Base-by-base conservation (phyloP, 2,329 filamentous ascomycete genomes). In the Fusarium piperis region DNA sequence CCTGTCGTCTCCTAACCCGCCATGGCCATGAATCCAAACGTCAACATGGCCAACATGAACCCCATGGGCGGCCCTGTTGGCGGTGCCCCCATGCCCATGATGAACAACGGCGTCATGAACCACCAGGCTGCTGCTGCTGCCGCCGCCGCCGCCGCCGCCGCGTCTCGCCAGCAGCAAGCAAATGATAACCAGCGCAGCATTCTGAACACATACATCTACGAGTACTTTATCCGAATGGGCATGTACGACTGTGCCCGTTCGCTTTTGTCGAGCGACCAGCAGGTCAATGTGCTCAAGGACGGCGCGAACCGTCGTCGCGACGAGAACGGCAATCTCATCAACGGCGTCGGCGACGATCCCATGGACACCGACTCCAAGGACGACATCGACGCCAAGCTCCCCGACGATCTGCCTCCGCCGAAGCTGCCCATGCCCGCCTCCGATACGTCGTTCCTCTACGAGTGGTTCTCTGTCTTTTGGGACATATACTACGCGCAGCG, bases 391-490 rank as follows among this genome's bases (percentile, higher is more conserved):
- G 81, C 86, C 57, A 95, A 95, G 79, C 87, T 92, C 46, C 93
- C 93, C 1, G 89, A 91, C 64, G 94, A 97, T 78, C 87, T 98
- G 39, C 95, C 95, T 6, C 87, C 89, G 8, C 91, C 94, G 13
- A 90, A 90, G 70, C 85, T 94, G 7, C 90, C 91, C 13, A 87
- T 86, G 79, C 88, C 88, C 55, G 86, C 86, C 67, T 88, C 88
- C 61, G 92, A 92, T 76, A 93, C 89, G 69, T 94, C 93, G 28
- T 98, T 99, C 78, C 86, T 99, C n/a, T 92, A 94, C 75, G 96
- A 98, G 78, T 99, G 96, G 96, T 99, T 97, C 85, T 94, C 92
- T 78, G 88, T 98, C 59, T 99, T 99, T 81, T 98, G 94, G 94
- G 96, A 99, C 78, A 94, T 98, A 75, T 97, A 93, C 82, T 91